Base-by-base conservation (phyloP, 345 rosid species). In the Pseudoturritis turrita region DNA sequence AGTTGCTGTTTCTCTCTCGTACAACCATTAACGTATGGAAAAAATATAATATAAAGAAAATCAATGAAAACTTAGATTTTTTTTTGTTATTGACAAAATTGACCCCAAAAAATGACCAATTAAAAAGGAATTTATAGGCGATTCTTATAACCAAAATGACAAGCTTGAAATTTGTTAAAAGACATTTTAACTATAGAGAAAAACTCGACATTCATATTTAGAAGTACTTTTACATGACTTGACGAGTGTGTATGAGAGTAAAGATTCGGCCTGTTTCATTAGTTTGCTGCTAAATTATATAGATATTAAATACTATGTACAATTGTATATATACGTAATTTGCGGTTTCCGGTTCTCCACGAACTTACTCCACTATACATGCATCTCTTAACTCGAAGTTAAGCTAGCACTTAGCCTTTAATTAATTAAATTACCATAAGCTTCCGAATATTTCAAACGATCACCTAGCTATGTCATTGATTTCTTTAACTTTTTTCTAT, bases 271-370 rank as follows among this genome's bases (percentile, higher is more conserved):
- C 40, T 29, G 10, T 10, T 55, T 31, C 14, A 18, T 15, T 31
- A 55, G 14, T 55, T 56, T 33, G n/a, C 11, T 56, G 33, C 15
- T 0, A 6, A 56, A 26, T 14, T 52, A 22, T 52, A 13, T 6
- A 52, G 15, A 23, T 9, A 23, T 13, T 5, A 7, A 25, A 25
- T n/a, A 33, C 37, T 33, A 33, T 33, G 1, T 33, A 28, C 31
- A n/a, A n/a, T n/a, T n/a, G n/a, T n/a, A n/a, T n/a, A n/a, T n/a
- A n/a, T n/a, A 37, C 61, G 44, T 52, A 52, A 39, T 52, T 66
- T 52, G 26, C 62, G 72, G 62, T 57, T 67, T 67, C 14, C 39
- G 17, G 71, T 66, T 66, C 61, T 37, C 71, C 17, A 52, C 61
- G 49, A 36, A 66, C 61, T 66, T 52, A 66, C 61, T 52, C 71